These are phyloP conservation scores for Kurtzmaniella natalensis DNA, from an alignment of 1,139 yeast genomes.

Conservation along the genomic window DNA sequence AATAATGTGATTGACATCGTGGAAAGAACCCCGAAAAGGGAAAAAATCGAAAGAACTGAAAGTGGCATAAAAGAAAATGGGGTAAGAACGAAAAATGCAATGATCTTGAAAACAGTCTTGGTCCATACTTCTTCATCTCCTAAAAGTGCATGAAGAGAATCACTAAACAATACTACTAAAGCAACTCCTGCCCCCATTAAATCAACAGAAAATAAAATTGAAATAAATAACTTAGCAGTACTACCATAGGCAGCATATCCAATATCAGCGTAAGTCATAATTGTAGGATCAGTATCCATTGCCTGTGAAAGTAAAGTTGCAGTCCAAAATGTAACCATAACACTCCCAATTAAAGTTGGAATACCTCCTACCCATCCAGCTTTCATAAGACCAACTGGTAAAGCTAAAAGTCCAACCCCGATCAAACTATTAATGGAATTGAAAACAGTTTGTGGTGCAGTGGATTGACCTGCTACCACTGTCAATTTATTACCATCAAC, in stretches of 20 bases:
- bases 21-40: constrained; percentile 41
- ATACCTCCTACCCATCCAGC: constrained; percentile 46
- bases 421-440: constrained; percentile 45
- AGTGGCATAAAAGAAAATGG: constrained; percentile 46
- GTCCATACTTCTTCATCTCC: constrained; percentile 41
- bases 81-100: constrained; percentile 40
- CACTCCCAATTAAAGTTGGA: constrained; percentile 36
- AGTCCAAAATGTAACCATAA: constrained; percentile 41
- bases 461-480: constrained; percentile 74
- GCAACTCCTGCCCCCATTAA: constrained; percentile 56
- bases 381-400: constrained; percentile 43
- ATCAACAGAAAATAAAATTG: constrained; percentile 41
- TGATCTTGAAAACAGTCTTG: constrained; percentile 30
- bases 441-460: constrained; percentile 48
- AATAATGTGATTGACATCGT: constrained; percentile 40
- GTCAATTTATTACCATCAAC: constrained; percentile 72
- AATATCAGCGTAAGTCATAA: constrained; percentile 85
- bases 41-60: constrained; percentile 39
- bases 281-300: constrained; percentile 68
- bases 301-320: constrained; percentile 38
- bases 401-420: constrained; percentile 47
- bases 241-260: constrained; percentile 70
- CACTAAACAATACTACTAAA: constrained; percentile 51
- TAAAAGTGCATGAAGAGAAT: constrained; percentile 42
- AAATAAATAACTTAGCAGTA: constrained; percentile 37